phyloP scores from a whole-genome alignment of 495 filamentous ascomycete species.

The Penicillium arizonense region DNA sequence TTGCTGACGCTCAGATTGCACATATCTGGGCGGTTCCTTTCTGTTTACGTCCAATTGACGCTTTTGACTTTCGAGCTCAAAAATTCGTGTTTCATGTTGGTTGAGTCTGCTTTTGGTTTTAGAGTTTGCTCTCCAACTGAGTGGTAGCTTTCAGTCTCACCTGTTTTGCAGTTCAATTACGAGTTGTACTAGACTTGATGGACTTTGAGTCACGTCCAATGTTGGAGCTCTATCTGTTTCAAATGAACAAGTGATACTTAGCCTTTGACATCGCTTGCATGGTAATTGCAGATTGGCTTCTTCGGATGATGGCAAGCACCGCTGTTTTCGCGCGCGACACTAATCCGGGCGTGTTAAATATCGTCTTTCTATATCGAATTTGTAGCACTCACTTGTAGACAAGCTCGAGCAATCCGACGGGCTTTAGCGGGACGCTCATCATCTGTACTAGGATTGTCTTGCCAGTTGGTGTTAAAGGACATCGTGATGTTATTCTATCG shows the following conservation, averaged over 20 bases:
- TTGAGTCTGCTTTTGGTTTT: conserved; percentile 9
- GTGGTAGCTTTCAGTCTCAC: not conserved
- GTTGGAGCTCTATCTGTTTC: conserved; percentile 8
- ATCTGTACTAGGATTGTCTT: not conserved
- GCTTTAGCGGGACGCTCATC: conserved; percentile 4
- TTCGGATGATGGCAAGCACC: conserved; percentile 6
- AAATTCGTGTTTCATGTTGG: conserved; percentile 17
- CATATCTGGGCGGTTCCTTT: too few species aligned
- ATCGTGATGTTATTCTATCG: not conserved
- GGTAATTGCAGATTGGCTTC: conserved; percentile 4
- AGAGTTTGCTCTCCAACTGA: not conserved
- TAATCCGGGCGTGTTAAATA: not conserved
- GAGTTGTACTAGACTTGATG: conserved; percentile 13
- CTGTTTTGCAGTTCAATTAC: conserved; percentile 14
- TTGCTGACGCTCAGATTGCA: too few species aligned
- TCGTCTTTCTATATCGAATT: not conserved
- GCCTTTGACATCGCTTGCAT: conserved; percentile 13
- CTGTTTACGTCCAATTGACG: too few species aligned
- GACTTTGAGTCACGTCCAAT: conserved; percentile 10
- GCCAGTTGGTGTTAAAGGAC: not conserved
- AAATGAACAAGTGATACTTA: conserved; percentile 15
- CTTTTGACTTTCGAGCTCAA: conserved; percentile 5
- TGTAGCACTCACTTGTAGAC: conserved; percentile 7
- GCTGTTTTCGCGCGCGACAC: conserved; percentile 20
- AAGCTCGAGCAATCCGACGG: conserved; percentile 12